phyloP scores from a whole-genome alignment of 495 filamentous ascomycete species.

The Aspergillus olivimuriae region DNA sequence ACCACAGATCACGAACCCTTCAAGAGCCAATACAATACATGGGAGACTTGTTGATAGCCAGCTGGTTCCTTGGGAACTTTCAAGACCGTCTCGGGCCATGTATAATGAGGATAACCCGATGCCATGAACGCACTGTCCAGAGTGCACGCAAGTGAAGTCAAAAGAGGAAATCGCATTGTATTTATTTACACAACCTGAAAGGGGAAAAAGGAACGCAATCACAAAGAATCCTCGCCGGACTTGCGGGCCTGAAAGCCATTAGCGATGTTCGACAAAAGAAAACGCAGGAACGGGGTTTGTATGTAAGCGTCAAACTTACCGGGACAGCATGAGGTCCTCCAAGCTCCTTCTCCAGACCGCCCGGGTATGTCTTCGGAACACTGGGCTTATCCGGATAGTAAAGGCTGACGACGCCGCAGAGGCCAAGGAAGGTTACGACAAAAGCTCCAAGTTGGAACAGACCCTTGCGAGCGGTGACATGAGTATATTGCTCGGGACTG shows the following conservation, averaged over 20 bases:
- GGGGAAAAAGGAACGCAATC: slow-evolving; percentile 22
- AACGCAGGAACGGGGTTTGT: no score
- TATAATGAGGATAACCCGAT: no score
- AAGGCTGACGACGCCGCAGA: slow-evolving; percentile 63
- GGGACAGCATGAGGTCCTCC: slow-evolving; percentile 55
- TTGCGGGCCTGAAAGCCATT: slow-evolving; percentile 33
- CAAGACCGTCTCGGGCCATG: no score
- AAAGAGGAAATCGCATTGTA: slow-evolving; percentile 34
- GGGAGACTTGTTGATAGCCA: no score
- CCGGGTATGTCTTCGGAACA: slow-evolving; percentile 71
- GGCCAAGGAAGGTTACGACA: slow-evolving; percentile 58
- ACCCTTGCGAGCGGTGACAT: slow-evolving; percentile 66
- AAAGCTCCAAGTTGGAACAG: slow-evolving; percentile 69
- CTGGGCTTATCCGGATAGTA: slow-evolving; percentile 82
- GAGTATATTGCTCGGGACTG: slow-evolving; percentile 82
- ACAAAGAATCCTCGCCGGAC: slow-evolving; percentile 37
- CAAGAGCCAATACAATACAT: no score
- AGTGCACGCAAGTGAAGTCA: no score
- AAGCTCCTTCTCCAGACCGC: slow-evolving; percentile 77
- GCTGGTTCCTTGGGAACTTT: no score
- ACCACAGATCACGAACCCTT: no score
- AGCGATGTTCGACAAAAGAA: no score
- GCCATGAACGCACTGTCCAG: no score
- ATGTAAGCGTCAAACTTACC: slow-evolving; percentile 31
- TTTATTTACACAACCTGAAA: slow-evolving; percentile 37